A percentile compares a stretch with the other conserved stretches of the same genome.
Evolutionary conservation across 768 basidiomycete species (phyloP).

Genomic region (Xerocomellus amylosporus): DNA sequence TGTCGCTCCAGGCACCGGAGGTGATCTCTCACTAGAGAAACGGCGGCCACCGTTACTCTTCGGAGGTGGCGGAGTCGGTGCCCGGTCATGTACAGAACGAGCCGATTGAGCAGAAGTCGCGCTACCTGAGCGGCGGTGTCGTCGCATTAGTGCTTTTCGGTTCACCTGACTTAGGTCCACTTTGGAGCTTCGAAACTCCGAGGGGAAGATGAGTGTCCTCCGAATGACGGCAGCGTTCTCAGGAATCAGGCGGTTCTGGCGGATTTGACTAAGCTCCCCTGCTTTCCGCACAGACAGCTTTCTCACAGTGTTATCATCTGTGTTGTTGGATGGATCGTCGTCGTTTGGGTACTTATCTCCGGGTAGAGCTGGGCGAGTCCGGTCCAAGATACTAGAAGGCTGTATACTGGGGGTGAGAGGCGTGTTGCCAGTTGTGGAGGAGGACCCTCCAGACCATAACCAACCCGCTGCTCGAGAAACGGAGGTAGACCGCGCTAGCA

Average conservation of each 20-base stretch:
- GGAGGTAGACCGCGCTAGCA: constrained; percentile 70
- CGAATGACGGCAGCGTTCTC: constrained; percentile 57
- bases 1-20: constrained; percentile 67
- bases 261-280: constrained; percentile 26
- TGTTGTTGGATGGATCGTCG: constrained; percentile 32
- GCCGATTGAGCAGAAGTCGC: constrained; percentile 56
- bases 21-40: constrained; percentile 64
- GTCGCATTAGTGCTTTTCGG: constrained; percentile 49
- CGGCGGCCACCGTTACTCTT: constrained; percentile 50
- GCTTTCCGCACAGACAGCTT: constrained; percentile 23
- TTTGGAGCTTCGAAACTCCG: constrained; percentile 57
- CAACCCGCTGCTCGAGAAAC: constrained; percentile 52
- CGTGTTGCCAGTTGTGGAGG: constrained; percentile 8
- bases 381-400: constrained; percentile 8
- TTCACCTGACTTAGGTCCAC: constrained; percentile 53
- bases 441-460: constrained; percentile 31
- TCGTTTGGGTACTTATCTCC: constrained; percentile 28
- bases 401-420: constrained; percentile 26
- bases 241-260: constrained; percentile 33
- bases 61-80: constrained; percentile 82
- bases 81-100: constrained; percentile 78
- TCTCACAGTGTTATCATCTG: constrained; percentile 30
- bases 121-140: constrained; percentile 62
- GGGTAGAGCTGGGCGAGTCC: constrained; percentile 14
- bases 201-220: constrained; percentile 77